phyloP scores from a whole-genome alignment of 768 basidiomycete species.

The Hypsizygus marmoreus region DNA sequence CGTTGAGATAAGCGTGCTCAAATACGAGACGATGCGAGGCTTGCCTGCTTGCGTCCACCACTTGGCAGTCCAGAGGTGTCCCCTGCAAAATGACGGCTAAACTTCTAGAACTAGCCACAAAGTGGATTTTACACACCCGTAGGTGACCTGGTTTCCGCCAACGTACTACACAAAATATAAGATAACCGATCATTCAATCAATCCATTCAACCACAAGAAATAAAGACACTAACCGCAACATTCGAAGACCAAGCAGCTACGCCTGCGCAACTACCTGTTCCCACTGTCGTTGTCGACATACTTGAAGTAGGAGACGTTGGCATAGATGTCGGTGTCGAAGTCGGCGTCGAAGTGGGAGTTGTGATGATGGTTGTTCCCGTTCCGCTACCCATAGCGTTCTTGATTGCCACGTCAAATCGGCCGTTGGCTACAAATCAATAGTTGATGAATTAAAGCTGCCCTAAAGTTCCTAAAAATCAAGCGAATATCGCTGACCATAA shows the following conservation, averaged over 20 bases:
- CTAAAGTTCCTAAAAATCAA: conserved; percentile 13
- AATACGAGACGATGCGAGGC: background rate
- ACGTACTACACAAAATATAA: conserved; percentile 35
- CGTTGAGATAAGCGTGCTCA: background rate
- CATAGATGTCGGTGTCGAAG: conserved; percentile 9
- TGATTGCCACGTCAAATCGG: conserved; percentile 43
- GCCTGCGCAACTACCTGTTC: conserved; percentile 38
- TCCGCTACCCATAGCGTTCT: conserved; percentile 38
- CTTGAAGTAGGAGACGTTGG: conserved; percentile 2
- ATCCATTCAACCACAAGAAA: background rate
- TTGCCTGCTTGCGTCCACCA: conserved; percentile 49
- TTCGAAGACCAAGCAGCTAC: conserved; percentile 41
- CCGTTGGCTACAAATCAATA: conserved; percentile 32
- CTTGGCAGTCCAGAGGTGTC: conserved; percentile 50
- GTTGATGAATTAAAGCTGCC: background rate
- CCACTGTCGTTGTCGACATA: conserved; percentile 12
- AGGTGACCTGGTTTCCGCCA: conserved; percentile 41
- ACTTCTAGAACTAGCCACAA: too few species aligned
- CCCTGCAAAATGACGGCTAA: conserved; percentile 31
- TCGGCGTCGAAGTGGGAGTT: conserved; percentile 11
- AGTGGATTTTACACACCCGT: conserved; percentile 43
- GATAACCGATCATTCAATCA: background rate
- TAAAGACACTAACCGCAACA: conserved; percentile 35
- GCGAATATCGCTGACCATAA: conserved; percentile 30
- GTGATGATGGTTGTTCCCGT: conserved; percentile 19